These are phyloP conservation scores for Tuber microsphaerosporum DNA, from an alignment of 495 filamentous ascomycete genomes.

Conservation along the genomic window DNA sequence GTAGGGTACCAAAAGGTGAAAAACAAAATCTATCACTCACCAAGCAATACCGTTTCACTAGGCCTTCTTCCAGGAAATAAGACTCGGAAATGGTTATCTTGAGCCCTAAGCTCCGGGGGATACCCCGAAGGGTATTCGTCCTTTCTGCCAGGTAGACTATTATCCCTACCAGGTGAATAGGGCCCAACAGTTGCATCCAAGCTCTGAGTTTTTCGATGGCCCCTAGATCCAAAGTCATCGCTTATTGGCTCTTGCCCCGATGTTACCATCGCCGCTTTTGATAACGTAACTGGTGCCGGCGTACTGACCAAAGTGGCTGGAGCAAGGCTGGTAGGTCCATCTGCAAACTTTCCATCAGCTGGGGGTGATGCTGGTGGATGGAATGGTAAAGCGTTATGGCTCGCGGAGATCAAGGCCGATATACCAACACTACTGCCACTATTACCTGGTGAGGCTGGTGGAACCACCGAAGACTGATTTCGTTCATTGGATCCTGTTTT, in stretches of 20 bases:
- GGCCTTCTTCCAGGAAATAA: constrained; percentile 73
- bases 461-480: constrained; percentile 7
- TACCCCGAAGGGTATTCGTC: constrained; percentile 74
- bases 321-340: constrained; percentile 60
- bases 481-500: constrained; percentile 54
- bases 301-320: constrained; percentile 76
- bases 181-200: constrained; percentile 56
- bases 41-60: constrained; percentile 68
- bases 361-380: constrained; percentile 38
- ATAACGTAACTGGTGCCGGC: constrained; percentile 78
- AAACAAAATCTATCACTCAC: constrained; percentile 9
- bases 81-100: constrained; percentile 87
- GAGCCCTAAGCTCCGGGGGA: constrained; percentile 70
- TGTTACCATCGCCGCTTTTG: constrained; percentile 72
- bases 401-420: constrained; percentile 77
- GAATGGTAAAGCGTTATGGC: constrained; percentile 66
- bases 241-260: constrained; percentile 53
- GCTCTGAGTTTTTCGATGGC: constrained; percentile 77
- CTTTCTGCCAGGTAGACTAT: constrained; percentile 30
- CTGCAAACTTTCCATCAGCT: constrained; percentile 18
- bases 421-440: constrained; percentile 60
- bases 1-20: background rate
- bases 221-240: constrained; percentile 43
- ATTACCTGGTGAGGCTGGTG: constrained; percentile 39
- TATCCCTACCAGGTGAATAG: constrained; percentile 41